Conservation (phyloP, 306 rosid species). For the Trichosanthes cucumerina region DNA sequence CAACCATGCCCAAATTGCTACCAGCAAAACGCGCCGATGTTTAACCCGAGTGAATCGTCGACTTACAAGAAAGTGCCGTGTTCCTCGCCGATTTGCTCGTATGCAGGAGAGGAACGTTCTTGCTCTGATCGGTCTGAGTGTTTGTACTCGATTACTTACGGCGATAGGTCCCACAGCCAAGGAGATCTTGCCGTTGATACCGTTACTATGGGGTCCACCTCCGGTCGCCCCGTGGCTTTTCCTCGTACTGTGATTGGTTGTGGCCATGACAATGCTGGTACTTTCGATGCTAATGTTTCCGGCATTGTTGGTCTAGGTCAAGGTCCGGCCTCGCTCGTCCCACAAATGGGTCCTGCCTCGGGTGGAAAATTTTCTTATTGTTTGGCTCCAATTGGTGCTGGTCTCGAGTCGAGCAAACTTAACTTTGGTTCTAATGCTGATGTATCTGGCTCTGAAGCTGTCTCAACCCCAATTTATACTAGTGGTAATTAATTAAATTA, state of each 20-base stretch:
- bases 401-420: background rate
- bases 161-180: conserved; percentile 10
- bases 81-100: background rate
- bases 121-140: conserved; percentile 13
- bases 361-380: conserved; percentile 44
- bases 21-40: conserved; percentile 27
- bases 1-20: conserved; percentile 30
- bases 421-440: conserved; percentile 22
- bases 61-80: conserved; percentile 20
- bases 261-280: conserved; percentile 15
- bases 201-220: conserved; percentile 27
- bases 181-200: conserved; percentile 39
- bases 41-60: conserved; percentile 29
- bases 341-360: conserved; percentile 23
- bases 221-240: background rate
- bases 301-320: conserved; percentile 55
- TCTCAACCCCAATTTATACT: conserved; percentile 18
- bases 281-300: background rate
- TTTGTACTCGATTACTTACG: conserved; percentile 11
- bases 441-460: conserved; percentile 15
- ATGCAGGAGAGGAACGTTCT: fast-evolving
- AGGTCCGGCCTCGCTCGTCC: conserved; percentile 22
- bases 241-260: conserved; percentile 36
- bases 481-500: background rate
- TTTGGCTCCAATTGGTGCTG: conserved; percentile 7